Evolutionary conservation across 2,329 filamentous ascomycete genomes (phyloP), one percentile per base, ranked within the genome.

Genomic region (Ophiosphaerella narmari): DNA sequence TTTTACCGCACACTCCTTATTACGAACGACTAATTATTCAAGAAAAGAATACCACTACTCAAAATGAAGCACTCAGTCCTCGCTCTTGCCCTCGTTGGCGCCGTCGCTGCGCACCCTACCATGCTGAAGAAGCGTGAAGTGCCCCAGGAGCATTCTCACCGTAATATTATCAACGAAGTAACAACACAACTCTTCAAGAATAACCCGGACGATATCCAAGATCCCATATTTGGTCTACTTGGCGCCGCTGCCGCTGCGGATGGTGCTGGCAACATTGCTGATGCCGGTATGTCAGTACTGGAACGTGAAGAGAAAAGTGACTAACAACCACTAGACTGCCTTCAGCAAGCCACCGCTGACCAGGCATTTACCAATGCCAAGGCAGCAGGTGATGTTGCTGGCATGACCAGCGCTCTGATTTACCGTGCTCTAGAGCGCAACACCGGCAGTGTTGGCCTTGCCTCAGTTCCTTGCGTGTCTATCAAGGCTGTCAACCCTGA

Each of bases 281-380:
- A 85, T 64, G 69, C 79, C 7, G 67, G 66, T 69, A 54, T 34
- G 59, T 58, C 7, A 12, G 5, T 33, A 12, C n/a, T 18, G 13
- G 7, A 26, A 21, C 2, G 42, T 7, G 8, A 29, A 14, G 9
- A 39, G 13, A 12, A 43, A 33, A 21, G 26, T 29, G 21, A 34
- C 56, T 66, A 37, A 66, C 42, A 14, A 16, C 16, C 1, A 16
- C 5, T 31, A 49, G 81, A 84, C 70, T 86, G 83, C 64, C 78
- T 85, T 39, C 82, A 85, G 66, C 81, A 83, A 75, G 76, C 75
- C 42, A 78, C 78, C 32, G 81, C 82, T 11, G 82, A 84, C 53
- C 81, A 82, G 70, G 82, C 82, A 18, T 84, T 84, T 68, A 84
- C 81, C 66, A 84, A 84, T 55, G 81, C 82, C 29, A 84, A 84